Evolutionary conservation across 2,329 filamentous ascomycete genomes (phyloP), one percentile per base, ranked within the genome.

Genomic region (Penicillium sp.): DNA sequence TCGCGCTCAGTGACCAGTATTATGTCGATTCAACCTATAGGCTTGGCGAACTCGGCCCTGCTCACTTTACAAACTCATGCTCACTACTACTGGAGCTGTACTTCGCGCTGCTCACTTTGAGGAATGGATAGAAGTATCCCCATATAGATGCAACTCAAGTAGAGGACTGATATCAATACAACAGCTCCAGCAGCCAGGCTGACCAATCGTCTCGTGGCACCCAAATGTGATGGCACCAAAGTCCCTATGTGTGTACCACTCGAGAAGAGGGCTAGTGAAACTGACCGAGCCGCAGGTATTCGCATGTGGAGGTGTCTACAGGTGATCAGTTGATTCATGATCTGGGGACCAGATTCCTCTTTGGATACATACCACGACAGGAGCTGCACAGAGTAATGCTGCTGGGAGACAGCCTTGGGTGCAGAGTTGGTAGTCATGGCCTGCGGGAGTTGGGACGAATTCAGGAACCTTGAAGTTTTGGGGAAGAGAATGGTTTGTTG

Each of bases 231-330:
- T 44, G 9, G 11, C 8, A 31, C 32, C 45, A 39, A 53, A 49
- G 10, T 39, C 50, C 18, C 50, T 49, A 38, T 38, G 31, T 13
- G 45, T 48, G 32, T 53, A 53, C 45, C 44, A 53, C 38, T 53
- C 45, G 6, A 48, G 39, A 16, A 53, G 44, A 16, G 50, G 50
- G 6, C 50, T 48, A 3, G 21, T 42, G 32, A 43, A 39, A 22
- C 3, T 32, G 8, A 53, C 6, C 7, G 44, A 11, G 4, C 10
- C 10, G 16, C 50, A 53, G 21, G 3, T 16, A 42, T 9, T 43
- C 11, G 29, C 31, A 9, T 22, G 21, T 24, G 45, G 3, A 22
- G 36, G n/a, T 9, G 1, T 43, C 45, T 48, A 9, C 1, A 10
- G 11, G n/a, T 13, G 8, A 16, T 48, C 40, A 21, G 6, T 36